These are phyloP conservation scores for Exophiala aquamarina DNA, from an alignment of 2,329 filamentous ascomycete genomes.

Conservation along the genomic window DNA sequence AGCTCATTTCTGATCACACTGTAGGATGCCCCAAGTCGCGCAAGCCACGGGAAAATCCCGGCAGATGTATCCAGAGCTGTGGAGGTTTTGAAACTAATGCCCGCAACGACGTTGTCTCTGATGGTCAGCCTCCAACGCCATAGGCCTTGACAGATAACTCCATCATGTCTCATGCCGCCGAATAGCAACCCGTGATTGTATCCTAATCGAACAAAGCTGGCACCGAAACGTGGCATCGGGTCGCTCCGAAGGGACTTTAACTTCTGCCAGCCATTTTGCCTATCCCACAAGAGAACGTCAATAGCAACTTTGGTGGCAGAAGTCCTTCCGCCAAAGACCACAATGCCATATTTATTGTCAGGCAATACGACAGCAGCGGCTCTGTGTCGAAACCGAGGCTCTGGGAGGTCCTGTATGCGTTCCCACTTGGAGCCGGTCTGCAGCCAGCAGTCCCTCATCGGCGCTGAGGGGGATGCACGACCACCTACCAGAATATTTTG, in stretches of 20 bases:
- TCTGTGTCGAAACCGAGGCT: conserved; percentile 74
- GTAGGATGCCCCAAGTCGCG: conserved; percentile 54
- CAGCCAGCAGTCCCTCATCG: conserved; percentile 74
- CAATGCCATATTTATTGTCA: conserved; percentile 42
- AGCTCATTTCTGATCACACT: conserved; percentile 46
- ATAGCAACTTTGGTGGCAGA: conserved; percentile 50
- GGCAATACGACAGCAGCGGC: conserved; percentile 49
- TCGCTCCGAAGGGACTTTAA: conserved; percentile 36
- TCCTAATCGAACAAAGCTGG: conserved; percentile 45
- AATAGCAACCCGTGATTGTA: conserved; percentile 61
- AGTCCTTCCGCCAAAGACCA: conserved; percentile 65
- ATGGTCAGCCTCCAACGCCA: conserved; percentile 63
- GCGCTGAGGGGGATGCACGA: conserved; percentile 70
- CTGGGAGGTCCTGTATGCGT: conserved; percentile 63
- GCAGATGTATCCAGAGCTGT: conserved; percentile 26
- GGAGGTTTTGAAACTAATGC: conserved; percentile 25
- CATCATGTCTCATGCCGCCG: conserved; percentile 69
- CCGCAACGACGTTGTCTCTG: conserved; percentile 37
- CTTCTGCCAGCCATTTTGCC: conserved; percentile 51
- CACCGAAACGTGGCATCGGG: conserved; percentile 57
- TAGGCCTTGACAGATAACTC: conserved; percentile 61
- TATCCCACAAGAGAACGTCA: conserved; percentile 57
- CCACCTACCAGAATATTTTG: conserved; percentile 72
- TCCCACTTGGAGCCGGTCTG: conserved; percentile 65
- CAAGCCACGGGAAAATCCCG: conserved; percentile 34